phyloP scores from a whole-genome alignment of 1,284 basidiomycete genomes.

The Ceratobasidium sp. region DNA sequence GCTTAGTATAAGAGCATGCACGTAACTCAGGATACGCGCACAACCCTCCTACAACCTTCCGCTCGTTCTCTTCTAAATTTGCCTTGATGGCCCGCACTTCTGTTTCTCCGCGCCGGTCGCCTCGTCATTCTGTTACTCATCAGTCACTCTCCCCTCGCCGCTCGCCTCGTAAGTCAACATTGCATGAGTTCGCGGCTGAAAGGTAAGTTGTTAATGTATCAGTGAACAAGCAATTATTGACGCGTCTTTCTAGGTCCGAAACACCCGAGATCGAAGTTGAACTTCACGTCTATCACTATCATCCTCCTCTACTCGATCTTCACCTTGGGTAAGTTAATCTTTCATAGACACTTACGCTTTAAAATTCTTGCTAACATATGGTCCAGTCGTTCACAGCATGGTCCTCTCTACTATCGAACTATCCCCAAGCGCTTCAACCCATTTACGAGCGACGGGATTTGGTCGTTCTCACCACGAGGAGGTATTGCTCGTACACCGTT shows the following conservation, averaged over 20 bases:
- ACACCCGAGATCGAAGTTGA: background rate
- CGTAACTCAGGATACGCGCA: too few species aligned
- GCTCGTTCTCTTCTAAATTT: background rate
- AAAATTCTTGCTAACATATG: background rate
- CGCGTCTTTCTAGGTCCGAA: background rate
- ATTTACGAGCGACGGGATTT: background rate
- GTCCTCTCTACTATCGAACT: background rate
- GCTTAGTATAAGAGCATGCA: too few species aligned
- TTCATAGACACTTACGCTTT: too few species aligned
- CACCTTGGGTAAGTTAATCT: background rate
- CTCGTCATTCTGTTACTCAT: background rate
- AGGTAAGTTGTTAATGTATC: background rate
- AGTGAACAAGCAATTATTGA: too few species aligned
- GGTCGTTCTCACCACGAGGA: slow-evolving; percentile 5
- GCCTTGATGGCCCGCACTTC: background rate
- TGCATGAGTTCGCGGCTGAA: background rate
- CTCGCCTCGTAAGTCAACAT: background rate
- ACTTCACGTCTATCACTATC: background rate
- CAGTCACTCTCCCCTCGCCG: background rate
- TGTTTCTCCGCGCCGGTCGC: background rate
- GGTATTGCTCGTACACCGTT: background rate
- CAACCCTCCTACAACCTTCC: too few species aligned
- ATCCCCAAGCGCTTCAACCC: background rate
- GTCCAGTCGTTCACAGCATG: background rate
- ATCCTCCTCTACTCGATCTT: background rate